Evolutionary conservation across 2,329 filamentous ascomycete genomes (phyloP), one percentile per base, ranked within the genome.

Genomic region (Podosphaera fusca): DNA sequence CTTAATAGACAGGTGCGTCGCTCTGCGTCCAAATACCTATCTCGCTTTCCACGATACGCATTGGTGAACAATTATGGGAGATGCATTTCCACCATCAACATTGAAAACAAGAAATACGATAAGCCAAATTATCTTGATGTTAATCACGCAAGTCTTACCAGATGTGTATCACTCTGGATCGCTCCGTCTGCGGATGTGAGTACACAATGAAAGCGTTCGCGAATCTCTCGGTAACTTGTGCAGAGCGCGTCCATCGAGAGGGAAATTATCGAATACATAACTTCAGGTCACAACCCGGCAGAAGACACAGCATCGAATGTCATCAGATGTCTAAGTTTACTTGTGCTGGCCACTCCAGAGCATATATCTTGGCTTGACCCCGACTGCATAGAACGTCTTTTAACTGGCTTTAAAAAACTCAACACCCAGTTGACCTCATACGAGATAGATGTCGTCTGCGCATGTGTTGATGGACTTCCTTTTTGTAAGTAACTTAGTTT

Each of bases 391-490:
- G 61, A 61, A 36, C 54, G 55, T 29, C 9, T 67, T 40, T 50
- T 69, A 31, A 55, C 33, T 29, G 36, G 58, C 6, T 36, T 58
- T 12, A 58, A 53, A 45, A 42, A 4, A 30, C 38, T 40, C 0
- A 21, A 21, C 10, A 21, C 8, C 14, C 1, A 29, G 21, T 2
- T 7, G 21, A 57, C 54, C 36, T 35, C 45, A 31, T 30, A 57
- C 10, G 62, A 69, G 31, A 67, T 78, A 38, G 69, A 75, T 59
- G 68, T 81, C 6, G 60, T 82, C 12, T 70, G 70, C 31, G 80
- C 75, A 10, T 74, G 79, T 3, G 74, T 80, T 34, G 79, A 82
- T 64, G 72, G 74, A 7, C 66, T 83, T 36, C 67, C 71, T 30
- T 71, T 62, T 12, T 8, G 45, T 49, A 49, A 49, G 45, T 49